Percentiles rank a stretch among this genome's conserved stretches.
phyloP scores from a whole-genome alignment of 2,329 filamentous ascomycete species.

The Ophiocordyceps camponoti-floridani region DNA sequence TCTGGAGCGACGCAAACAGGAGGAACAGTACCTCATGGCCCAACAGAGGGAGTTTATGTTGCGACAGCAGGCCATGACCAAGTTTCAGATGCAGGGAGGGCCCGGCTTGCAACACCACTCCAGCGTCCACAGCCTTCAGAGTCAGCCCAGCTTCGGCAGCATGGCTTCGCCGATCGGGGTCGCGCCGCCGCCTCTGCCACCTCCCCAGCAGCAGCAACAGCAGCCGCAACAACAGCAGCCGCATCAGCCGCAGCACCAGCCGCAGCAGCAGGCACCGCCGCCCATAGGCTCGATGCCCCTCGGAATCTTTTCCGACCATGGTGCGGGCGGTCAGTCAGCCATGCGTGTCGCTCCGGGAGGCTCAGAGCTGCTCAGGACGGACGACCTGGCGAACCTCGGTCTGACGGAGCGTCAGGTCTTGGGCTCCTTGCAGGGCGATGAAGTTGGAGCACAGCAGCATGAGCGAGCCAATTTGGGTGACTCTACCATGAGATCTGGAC shows the following conservation, averaged over 20 bases:
- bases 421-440: conserved; percentile 15
- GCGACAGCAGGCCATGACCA: conserved; percentile 62
- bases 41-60: conserved; percentile 87
- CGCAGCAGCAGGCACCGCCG: conserved; percentile 2
- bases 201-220: conserved; percentile 1
- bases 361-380: conserved; percentile 44
- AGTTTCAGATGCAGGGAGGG: conserved; percentile 41
- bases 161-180: conserved; percentile 71
- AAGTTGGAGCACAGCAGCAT: conserved; percentile 1
- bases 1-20: conserved; percentile 86
- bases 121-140: conserved; percentile 88
- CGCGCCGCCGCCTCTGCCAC: conserved; percentile 14
- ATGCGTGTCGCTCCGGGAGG: conserved; percentile 12
- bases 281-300: conserved; percentile 33
- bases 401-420: conserved; percentile 34
- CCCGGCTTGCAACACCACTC: conserved; percentile 69
- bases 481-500: conserved; percentile 21
- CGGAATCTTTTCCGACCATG: conserved; percentile 55
- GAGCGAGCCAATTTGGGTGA: conserved; percentile 18
- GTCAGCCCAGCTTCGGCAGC: conserved; percentile 89
- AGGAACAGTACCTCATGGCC: conserved; percentile 94
- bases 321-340: conserved; percentile 13
- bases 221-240: conserved; percentile 2
- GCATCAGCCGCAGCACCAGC: conserved; percentile 13
- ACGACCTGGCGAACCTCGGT: conserved; percentile 53